Evolutionary conservation across 2,329 filamentous ascomycete species (phyloP).

Genomic region (Scleromitrula shiraiana): DNA sequence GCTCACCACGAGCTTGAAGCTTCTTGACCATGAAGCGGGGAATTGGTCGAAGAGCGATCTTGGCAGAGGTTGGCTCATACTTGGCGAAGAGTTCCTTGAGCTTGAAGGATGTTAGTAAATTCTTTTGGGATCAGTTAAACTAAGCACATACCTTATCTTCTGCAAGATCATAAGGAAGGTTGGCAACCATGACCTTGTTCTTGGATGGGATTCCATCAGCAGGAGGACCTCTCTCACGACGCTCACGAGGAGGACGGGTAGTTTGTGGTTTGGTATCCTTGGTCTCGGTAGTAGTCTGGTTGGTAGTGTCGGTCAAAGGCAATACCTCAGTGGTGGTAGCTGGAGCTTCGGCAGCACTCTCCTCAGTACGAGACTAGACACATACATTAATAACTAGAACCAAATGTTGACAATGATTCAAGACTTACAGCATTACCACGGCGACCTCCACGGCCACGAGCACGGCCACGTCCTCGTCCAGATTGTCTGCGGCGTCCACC

Average conservation of each 20-base stretch:
- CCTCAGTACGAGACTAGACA: slow-evolving; percentile 24
- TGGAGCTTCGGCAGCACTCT: slow-evolving; percentile 40
- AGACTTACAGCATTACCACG: slow-evolving; percentile 50
- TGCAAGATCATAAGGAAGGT: slow-evolving; percentile 94
- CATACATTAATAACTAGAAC: too few species aligned
- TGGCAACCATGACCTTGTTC: slow-evolving; percentile 99
- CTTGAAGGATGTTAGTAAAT: slow-evolving; percentile 38
- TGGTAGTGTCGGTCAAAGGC: slow-evolving; percentile 55
- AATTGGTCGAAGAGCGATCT: slow-evolving; percentile 97
- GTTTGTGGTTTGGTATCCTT: slow-evolving; percentile 32
- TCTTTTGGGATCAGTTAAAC: not conserved
- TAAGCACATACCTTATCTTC: slow-evolving; percentile 74
- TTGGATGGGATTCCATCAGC: slow-evolving; percentile 97
- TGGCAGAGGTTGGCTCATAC: slow-evolving; percentile 89
- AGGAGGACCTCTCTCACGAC: slow-evolving; percentile 82
- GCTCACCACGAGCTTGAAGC: slow-evolving; percentile 94
- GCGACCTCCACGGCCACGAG: slow-evolving; percentile 60
- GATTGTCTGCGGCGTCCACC: slow-evolving; percentile 55
- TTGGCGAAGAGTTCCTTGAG: slow-evolving; percentile 94
- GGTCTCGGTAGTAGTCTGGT: slow-evolving; percentile 43
- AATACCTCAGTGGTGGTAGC: slow-evolving; percentile 45
- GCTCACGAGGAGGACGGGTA: slow-evolving; percentile 49
- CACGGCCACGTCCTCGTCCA: slow-evolving; percentile 59
- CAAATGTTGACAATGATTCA: slow-evolving; percentile 14
- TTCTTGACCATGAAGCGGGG: slow-evolving; percentile 99